phyloP scores from a whole-genome alignment of 192 early-diverging fungal genomes.

The Coemansia sp. region DNA sequence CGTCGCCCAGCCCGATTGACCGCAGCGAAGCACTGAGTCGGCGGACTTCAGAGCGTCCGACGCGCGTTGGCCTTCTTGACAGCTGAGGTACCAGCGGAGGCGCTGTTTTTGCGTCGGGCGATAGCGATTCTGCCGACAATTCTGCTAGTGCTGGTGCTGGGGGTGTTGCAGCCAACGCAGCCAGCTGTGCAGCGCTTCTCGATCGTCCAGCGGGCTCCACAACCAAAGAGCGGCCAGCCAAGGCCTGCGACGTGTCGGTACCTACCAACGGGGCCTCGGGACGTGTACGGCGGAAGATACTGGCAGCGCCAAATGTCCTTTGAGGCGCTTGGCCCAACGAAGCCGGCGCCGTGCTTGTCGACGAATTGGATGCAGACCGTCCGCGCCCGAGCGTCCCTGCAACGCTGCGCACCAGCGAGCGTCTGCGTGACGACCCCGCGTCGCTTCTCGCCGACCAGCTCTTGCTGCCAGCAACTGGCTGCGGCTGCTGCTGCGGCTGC shows the following conservation, averaged over 20 bases:
- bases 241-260: slow-evolving; percentile 18
- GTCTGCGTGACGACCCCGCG: slow-evolving; percentile 3
- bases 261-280: slow-evolving; percentile 22
- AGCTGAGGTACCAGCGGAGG: not conserved
- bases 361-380: slow-evolving; percentile 18
- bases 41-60: slow-evolving; percentile 42
- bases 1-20: slow-evolving; percentile 36
- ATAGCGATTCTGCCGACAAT: not conserved
- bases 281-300: not conserved
- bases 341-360: slow-evolving; percentile 4
- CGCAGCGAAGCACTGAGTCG: slow-evolving; percentile 50
- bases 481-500: slow-evolving; percentile 4
- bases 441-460: slow-evolving; percentile 1
- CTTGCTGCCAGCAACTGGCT: not conserved
- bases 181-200: not conserved
- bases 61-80: slow-evolving; percentile 18
- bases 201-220: not conserved
- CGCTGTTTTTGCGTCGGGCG: not conserved
- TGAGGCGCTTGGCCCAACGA: not conserved
- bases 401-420: slow-evolving; percentile 24
- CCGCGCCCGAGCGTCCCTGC: slow-evolving; percentile 9
- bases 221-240: slow-evolving; percentile 1
- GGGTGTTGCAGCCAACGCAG: not conserved
- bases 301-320: not conserved
- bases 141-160: not conserved